Conservation (phyloP, 2,329 filamentous ascomycete genomes). For the Aspergillus pseudonomiae region DNA sequence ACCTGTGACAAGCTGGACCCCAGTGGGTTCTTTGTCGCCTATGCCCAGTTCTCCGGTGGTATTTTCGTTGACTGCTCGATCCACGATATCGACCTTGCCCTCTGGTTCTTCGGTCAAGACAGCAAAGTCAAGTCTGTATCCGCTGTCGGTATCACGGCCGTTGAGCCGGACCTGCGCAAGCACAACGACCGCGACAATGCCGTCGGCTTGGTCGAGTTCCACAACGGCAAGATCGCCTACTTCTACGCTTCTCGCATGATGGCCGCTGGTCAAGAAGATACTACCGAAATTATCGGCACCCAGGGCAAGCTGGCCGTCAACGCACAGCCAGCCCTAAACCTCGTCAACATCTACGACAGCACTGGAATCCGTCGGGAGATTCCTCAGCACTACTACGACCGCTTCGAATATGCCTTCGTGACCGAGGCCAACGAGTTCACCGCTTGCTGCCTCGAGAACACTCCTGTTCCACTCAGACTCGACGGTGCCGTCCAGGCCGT, state of each 20-base stretch:
- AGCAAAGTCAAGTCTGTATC: slow-evolving; percentile 58
- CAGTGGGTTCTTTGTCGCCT: slow-evolving; percentile 68
- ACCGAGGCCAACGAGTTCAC: slow-evolving; percentile 68
- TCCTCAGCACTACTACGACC: slow-evolving; percentile 64
- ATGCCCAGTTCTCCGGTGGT: slow-evolving; percentile 66
- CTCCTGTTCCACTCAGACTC: slow-evolving; percentile 58
- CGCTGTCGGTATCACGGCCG: slow-evolving; percentile 61
- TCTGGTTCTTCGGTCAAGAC: slow-evolving; percentile 65
- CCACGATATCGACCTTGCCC: slow-evolving; percentile 68
- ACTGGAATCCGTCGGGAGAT: slow-evolving; percentile 62
- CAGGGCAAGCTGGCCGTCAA: slow-evolving; percentile 67
- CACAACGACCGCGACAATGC: slow-evolving; percentile 66
- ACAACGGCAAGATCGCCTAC: slow-evolving; percentile 64
- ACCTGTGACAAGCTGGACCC: slow-evolving; percentile 70
- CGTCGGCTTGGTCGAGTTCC: slow-evolving; percentile 68
- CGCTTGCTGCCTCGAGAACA: slow-evolving; percentile 59
- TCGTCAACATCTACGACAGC: slow-evolving; percentile 60
- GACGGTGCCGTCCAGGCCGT: slow-evolving; percentile 60
- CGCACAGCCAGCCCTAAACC: slow-evolving; percentile 58
- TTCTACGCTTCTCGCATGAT: slow-evolving; percentile 69
- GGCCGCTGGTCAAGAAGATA: slow-evolving; percentile 68
- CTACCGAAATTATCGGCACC: slow-evolving; percentile 69
- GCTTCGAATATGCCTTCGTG: slow-evolving; percentile 67
- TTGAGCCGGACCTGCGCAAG: slow-evolving; percentile 60
- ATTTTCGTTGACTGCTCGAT: slow-evolving; percentile 74